These are phyloP conservation scores for Trichoderma asperellum DNA, from an alignment of 2,329 filamentous ascomycete genomes.

Conservation along the genomic window DNA sequence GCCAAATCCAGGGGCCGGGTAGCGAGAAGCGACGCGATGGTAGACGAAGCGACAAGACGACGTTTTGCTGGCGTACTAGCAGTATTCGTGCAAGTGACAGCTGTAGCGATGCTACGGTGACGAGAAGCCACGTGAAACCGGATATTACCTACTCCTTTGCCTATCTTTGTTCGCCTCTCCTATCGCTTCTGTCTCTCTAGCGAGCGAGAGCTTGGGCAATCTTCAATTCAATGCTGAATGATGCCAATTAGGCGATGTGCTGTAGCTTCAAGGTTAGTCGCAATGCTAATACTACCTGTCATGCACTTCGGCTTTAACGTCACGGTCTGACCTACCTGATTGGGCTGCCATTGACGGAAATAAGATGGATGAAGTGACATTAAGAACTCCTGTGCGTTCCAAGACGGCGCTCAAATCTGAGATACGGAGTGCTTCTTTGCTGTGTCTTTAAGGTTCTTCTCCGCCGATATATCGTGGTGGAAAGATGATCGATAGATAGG, in stretches of 20 bases:
- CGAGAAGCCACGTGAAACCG: conserved; percentile 13
- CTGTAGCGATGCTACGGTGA: background rate
- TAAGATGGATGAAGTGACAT: conserved; percentile 5
- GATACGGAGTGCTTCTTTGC: background rate
- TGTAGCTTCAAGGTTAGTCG: background rate
- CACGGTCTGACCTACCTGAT: conserved; percentile 19
- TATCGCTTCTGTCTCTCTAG: conserved; percentile 2
- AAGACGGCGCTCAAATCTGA: background rate
- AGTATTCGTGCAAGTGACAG: conserved; percentile 11
- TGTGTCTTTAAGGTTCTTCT: background rate
- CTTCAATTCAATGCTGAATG: background rate
- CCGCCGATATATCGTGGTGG: background rate
- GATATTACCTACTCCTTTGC: background rate
- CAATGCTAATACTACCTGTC: background rate
- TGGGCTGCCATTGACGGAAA: conserved; percentile 11
- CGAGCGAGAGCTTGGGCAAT: conserved; percentile 1
- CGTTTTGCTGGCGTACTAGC: background rate
- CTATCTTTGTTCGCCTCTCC: background rate
- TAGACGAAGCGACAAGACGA: conserved; percentile 9
- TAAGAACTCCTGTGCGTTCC: background rate
- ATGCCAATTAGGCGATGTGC: background rate
- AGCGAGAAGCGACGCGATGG: conserved; percentile 23
- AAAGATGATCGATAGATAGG: background rate
- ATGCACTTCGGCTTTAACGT: background rate
- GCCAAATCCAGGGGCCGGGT: conserved; percentile 25